Percentiles rank a stretch among this genome's conserved stretches.
Conservation (phyloP, 768 basidiomycete species). For the Chalciporus pseudorubinellus region DNA sequence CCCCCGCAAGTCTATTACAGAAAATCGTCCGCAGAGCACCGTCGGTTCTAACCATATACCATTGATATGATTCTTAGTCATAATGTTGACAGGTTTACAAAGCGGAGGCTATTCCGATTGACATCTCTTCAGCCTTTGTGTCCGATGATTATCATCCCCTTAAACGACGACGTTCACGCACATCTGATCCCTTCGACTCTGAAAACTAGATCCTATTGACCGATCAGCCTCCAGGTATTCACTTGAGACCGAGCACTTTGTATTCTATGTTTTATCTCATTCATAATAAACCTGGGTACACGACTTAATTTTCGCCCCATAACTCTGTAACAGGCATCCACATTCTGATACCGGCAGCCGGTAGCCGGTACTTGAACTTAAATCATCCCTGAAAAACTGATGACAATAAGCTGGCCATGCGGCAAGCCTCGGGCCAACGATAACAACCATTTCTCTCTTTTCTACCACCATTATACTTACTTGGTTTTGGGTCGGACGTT, state of each 20-base stretch:
- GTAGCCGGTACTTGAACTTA: conserved; percentile 8
- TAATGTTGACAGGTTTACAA: conserved; percentile 22
- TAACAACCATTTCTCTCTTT: conserved; percentile 1
- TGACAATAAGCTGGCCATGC: conserved; percentile 16
- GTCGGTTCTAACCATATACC: conserved; percentile 17
- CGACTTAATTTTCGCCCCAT: conserved; percentile 25
- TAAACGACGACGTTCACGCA: conserved; percentile 47
- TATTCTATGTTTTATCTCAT: conserved; percentile 22
- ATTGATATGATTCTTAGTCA: conserved; percentile 9
- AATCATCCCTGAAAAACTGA: conserved; percentile 10
- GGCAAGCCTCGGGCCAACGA: neutral
- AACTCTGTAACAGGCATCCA: too few species aligned
- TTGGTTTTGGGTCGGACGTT: neutral
- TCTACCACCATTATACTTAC: neutral
- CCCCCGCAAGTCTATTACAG: conserved; percentile 20
- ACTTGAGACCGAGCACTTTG: conserved; percentile 6
- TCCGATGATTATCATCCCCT: conserved; percentile 33
- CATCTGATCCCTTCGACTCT: conserved; percentile 32
- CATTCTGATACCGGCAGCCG: conserved; percentile 8
- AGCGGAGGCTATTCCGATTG: conserved; percentile 27
- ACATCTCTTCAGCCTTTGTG: conserved; percentile 31
- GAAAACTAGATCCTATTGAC: conserved; percentile 22
- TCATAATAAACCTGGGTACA: conserved; percentile 18
- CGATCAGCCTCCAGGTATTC: conserved; percentile 11
- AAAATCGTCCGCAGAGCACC: conserved; percentile 20